These are phyloP conservation scores for Kokia cookei DNA, from an alignment of 441 rosid genomes.

Conservation along the genomic window DNA sequence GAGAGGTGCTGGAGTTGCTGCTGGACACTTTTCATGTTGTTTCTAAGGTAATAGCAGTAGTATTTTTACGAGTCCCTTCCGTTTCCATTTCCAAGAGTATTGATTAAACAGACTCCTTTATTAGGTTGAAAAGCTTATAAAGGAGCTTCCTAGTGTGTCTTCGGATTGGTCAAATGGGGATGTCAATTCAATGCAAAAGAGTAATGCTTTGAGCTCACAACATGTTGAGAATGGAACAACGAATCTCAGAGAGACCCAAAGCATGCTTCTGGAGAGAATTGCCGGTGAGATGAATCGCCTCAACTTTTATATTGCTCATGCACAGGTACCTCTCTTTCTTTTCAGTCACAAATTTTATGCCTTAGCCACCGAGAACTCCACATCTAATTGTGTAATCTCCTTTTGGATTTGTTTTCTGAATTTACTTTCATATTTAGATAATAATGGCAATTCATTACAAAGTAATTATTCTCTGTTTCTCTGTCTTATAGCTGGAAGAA, in stretches of 20 bases:
- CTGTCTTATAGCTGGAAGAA: not conserved
- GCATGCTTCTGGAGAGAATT: slow-evolving; percentile 95
- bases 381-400: not conserved
- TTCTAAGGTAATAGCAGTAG: slow-evolving; percentile 55
- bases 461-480: not conserved
- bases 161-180: slow-evolving; percentile 78
- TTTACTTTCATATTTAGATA: not conserved
- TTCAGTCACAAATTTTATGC: not conserved
- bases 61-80: not conserved
- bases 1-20: slow-evolving; percentile 80
- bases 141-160: slow-evolving; percentile 77
- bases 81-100: not conserved
- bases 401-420: not conserved
- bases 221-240: slow-evolving; percentile 66
- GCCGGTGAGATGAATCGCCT: slow-evolving; percentile 98
- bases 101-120: not conserved
- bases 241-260: slow-evolving; percentile 89
- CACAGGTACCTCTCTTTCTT: slow-evolving; percentile 63
- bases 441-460: not conserved
- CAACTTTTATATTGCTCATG: slow-evolving; percentile 82
- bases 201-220: slow-evolving; percentile 30
- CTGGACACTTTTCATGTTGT: slow-evolving; percentile 90
- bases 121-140: slow-evolving; percentile 94
- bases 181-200: slow-evolving; percentile 33
- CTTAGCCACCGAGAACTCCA: not conserved